phyloP scores from a whole-genome alignment of 495 filamentous ascomycete genomes.

The Hapsidospora chrysogenum region DNA sequence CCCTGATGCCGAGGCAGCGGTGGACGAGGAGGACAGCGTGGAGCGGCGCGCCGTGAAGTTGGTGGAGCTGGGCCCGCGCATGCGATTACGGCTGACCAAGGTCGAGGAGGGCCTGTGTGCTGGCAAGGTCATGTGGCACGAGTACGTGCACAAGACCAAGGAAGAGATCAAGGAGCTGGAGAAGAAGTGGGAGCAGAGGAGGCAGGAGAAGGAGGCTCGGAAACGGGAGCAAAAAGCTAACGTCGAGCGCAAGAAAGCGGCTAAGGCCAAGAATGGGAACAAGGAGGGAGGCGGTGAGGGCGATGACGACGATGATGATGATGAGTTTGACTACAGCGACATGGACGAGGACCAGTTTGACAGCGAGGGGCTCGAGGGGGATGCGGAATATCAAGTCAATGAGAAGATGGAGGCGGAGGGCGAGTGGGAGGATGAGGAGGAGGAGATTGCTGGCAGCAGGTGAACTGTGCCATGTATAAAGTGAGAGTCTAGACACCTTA shows the following conservation, averaged over 20 bases:
- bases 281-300: constrained; percentile 34
- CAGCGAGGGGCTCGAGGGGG: constrained; percentile 35
- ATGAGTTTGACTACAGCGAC: constrained; percentile 32
- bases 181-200: constrained; percentile 58
- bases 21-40: constrained; percentile 17
- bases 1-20: constrained; percentile 14
- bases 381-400: constrained; percentile 42
- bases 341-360: constrained; percentile 38
- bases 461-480: too few species aligned
- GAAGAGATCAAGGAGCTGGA: constrained; percentile 63
- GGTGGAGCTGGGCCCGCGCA: constrained; percentile 77
- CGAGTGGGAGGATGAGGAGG: constrained; percentile 36
- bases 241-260: constrained; percentile 62
- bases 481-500: too few species aligned
- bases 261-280: constrained; percentile 29
- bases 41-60: constrained; percentile 84
- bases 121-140: constrained; percentile 95
- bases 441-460: constrained; percentile 16
- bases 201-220: constrained; percentile 65
- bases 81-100: constrained; percentile 82
- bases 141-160: constrained; percentile 69
- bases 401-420: constrained; percentile 33
- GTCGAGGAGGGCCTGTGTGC: constrained; percentile 88
- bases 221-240: constrained; percentile 74
- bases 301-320: constrained; percentile 40